Base-by-base conservation (phyloP, 2,329 filamentous ascomycete species). In the Bipolaris zeicola region DNA sequence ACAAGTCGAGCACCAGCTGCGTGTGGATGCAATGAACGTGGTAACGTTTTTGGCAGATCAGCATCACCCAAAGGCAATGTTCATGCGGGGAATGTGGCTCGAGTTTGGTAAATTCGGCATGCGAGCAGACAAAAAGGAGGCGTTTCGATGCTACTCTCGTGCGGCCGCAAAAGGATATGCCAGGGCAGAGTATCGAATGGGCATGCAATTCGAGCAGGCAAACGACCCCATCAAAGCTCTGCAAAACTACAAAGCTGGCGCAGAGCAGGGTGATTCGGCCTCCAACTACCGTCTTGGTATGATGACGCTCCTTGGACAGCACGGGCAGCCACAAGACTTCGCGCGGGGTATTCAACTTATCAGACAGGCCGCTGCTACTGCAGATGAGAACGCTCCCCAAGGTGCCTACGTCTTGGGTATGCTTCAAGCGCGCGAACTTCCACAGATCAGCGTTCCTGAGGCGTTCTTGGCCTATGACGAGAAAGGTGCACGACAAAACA, bases 61-160 rank as follows among this genome's bases (percentile, higher is more conserved):
- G 75, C 87, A 89, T 61, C 95, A 99, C 68, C 95, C 95, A 22
- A 92, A 95, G 71, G 95, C 95, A 22, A 87, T 96, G 64, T 99
- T 98, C 75, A 91, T 98, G 81, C 88, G 88, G 68, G 91, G 92
- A 57, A 97, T 96, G 84, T 99, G 95, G 95, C 83, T 96, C 48
- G 95, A 99, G 74, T 99, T 98, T 82, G 95, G 95, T 66, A 96
- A 96, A 73, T 98, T 97, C 72, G 92, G 92, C 37, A 87, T 89
- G 76, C 87, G 92, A 26, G 83, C 92, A 58, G 95, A 99, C 80
- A 96, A 96, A 80, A 93, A 94, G 70, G 94, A 97, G 78, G 94
- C 95, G 6, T 98, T 96, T 74, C 80, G 87, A 59, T 90, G 89
- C 68, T 99, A 98, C 78, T 87, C 88, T 60, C 84, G 89, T 68